These are phyloP conservation scores for Chaetomium strumarium DNA, from an alignment of 2,329 filamentous ascomycete species.

Conservation along the genomic window DNA sequence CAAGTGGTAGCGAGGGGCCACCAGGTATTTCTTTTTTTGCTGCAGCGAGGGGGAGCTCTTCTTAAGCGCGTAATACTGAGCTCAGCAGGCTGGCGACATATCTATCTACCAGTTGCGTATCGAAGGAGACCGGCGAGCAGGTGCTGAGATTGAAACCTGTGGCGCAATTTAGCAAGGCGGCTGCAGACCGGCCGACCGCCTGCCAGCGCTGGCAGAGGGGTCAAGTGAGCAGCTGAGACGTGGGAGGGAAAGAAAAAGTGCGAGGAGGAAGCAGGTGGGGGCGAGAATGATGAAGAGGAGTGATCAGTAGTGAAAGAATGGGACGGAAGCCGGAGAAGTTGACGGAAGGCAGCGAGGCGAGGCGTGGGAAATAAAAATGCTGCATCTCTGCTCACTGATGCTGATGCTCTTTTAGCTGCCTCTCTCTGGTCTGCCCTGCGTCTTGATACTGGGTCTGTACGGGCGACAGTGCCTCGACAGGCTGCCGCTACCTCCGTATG, in stretches of 20 bases:
- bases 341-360: slow-evolving; percentile 2
- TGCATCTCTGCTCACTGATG: slow-evolving; percentile 11
- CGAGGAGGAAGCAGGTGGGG: slow-evolving; percentile 17
- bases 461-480: slow-evolving; percentile 4
- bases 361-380: slow-evolving; percentile 1
- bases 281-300: slow-evolving; percentile 10
- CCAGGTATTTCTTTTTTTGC: slow-evolving; percentile 1
- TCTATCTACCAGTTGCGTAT: slow-evolving; percentile 1
- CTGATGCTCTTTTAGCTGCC: slow-evolving; percentile 5
- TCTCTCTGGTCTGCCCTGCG: background rate
- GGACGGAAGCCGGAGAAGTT: slow-evolving; percentile 12
- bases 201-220: slow-evolving; percentile 1
- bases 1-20: background rate
- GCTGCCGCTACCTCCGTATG: background rate
- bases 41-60: slow-evolving; percentile 6
- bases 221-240: slow-evolving; percentile 9
- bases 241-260: slow-evolving; percentile 6
- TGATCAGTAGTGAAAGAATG: slow-evolving; percentile 1
- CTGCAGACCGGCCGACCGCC: slow-evolving; percentile 8
- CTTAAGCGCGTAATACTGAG: slow-evolving; percentile 2
- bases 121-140: slow-evolving; percentile 8
- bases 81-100: background rate
- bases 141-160: slow-evolving; percentile 19
- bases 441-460: background rate
- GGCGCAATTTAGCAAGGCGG: slow-evolving; percentile 17